These are phyloP conservation scores for Thalassiosira mediterranea DNA, from an alignment of 352 stramenopile species.

Conservation along the genomic window DNA sequence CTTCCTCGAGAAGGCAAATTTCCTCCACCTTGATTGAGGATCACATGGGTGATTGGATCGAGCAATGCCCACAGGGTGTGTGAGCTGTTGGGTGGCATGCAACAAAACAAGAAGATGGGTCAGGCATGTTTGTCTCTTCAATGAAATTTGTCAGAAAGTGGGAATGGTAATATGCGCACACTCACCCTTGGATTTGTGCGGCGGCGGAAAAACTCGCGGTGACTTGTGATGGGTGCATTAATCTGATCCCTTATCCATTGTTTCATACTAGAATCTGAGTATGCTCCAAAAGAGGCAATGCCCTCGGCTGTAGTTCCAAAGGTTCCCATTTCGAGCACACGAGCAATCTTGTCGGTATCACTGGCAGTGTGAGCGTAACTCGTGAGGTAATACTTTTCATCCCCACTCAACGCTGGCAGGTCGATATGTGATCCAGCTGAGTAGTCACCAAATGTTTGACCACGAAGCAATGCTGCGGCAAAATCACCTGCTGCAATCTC, in stretches of 20 bases:
- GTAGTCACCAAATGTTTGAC: constrained; percentile 43
- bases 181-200: constrained; percentile 53
- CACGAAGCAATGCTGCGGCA: constrained; percentile 41
- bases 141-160: constrained; percentile 18
- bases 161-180: background rate
- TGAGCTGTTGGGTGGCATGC: constrained; percentile 24
- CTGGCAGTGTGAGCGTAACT: constrained; percentile 41
- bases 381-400: constrained; percentile 44
- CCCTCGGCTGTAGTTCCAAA: constrained; percentile 53
- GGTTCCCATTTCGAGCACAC: constrained; percentile 50
- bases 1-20: constrained; percentile 57
- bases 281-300: constrained; percentile 16
- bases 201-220: constrained; percentile 60
- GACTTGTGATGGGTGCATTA: constrained; percentile 45
- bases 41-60: constrained; percentile 55
- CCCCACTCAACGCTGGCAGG: constrained; percentile 27
- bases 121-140: too few species aligned
- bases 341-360: constrained; percentile 36
- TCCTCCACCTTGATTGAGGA: constrained; percentile 48
- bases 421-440: constrained; percentile 34
- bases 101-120: background rate
- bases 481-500: constrained; percentile 55
- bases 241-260: constrained; percentile 60
- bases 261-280: constrained; percentile 29
- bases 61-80: constrained; percentile 35